Base-by-base conservation (phyloP, 1,284 basidiomycete species). In the Tremellales sp. region DNA sequence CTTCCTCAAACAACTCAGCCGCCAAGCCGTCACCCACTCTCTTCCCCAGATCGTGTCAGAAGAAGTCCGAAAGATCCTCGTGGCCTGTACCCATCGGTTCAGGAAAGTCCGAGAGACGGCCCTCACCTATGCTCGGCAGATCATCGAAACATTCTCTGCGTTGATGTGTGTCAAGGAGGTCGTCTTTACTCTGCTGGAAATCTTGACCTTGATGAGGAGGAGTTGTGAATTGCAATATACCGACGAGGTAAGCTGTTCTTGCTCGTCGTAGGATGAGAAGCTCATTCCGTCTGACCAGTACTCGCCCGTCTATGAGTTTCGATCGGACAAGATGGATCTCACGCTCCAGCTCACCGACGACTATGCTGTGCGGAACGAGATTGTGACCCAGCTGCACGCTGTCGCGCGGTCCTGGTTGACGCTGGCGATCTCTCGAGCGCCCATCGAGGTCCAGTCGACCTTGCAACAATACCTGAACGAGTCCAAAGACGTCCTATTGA, bases 71-170 rank as follows among this genome's bases (percentile, higher is more conserved):
- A 75, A 74, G 28, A 77, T 98, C 27, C 78, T 97, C 28, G 77
- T 92, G 5, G 79, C 78, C 28, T 86, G 86, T 67, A 91, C 89
- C 5, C 90, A 97, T 69, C 81, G 89, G 13, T 81, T 90, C 46
- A 75, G 79, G 28, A 86, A 86, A 65, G 87, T 87, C 44, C 81
- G 94, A 33, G 83, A 86, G 31, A 78, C 89, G 19, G 88, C 94
- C 1, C 79, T 84, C 44, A 83, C 80, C 67, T 95, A 88, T 64
- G 77, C 95, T 22, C 83, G 92, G 70, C 81, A 84, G 32, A 76
- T 98, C 37, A 82, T 97, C 56, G 85, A 83, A n/a, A 88, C 87
- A 1, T 95, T 97, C 73, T 93, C 95, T 0, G 91, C 90, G 7
- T 75, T 98, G 50, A 85, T 97, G 79, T 97, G 93, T 71, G 86